Evolutionary conservation across 768 basidiomycete genomes (phyloP), one percentile per base, ranked within the genome.

Genomic region (Boletus rubroflammeus): DNA sequence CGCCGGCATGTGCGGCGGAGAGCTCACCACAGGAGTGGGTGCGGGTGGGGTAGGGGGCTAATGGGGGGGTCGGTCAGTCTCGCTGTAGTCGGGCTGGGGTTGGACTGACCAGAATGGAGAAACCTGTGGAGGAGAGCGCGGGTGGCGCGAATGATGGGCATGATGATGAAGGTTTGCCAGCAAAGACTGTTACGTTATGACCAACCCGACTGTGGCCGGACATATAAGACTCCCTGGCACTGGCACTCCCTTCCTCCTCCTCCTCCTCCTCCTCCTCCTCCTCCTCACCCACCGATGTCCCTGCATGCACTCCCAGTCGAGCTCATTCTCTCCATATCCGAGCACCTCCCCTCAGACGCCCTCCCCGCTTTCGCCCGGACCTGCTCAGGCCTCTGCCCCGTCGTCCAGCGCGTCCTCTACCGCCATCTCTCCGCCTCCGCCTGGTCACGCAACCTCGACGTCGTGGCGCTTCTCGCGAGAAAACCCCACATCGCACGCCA

Each of bases 21-120:
- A 93, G 75, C 8, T 81, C 72, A 31, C 79, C 83, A 63, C 87
- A 88, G 31, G 69, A 70, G 67, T 92, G 90, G 1, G 89, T 86
- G 5, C 47, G 47, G 4, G 25, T 14, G 82, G 83, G 78, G 71
- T 77, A 87, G 6, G 86, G 84, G 0, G 77, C 85, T 85, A 26
- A 5, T 0, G 1, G n/a, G 15, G 17, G n/a, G 2, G 9, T 13
- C 38, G 9, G 25, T 44, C n/a, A 43, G 42, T n/a, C n/a, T 2
- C 2, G 23, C 0, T 5, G 41, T 15, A 9, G 23, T 13, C 34
- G 34, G 32, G 5, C 5, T 1, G n/a, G n/a, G n/a, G n/a, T n/a
- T n/a, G n/a, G n/a, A 46, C 44, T 6, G 13, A 46, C 29, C 29
- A 2, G 44, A 32, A 8, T 23, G 40, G 40, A 8, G 7, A 1